A percentile compares a stretch with the other conserved stretches of the same genome.
phyloP scores from a whole-genome alignment of 371 early-diverging fungal genomes.

The Smittium culicis region DNA sequence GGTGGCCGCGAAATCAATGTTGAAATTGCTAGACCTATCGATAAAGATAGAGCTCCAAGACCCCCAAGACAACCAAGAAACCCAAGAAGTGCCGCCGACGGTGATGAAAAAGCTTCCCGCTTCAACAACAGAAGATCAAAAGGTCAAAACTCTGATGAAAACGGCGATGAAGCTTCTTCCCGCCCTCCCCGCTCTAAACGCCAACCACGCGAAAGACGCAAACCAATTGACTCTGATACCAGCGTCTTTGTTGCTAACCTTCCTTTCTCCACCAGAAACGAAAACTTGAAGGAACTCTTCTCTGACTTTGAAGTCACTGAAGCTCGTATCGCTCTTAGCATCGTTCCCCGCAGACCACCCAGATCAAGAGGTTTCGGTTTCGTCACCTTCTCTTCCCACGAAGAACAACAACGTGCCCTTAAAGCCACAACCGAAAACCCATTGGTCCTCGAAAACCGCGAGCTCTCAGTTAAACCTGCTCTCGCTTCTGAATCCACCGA shows the following conservation, averaged over 20 bases:
- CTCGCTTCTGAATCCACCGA: constrained; percentile 34
- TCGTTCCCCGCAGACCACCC: constrained; percentile 35
- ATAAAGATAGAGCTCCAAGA: constrained; percentile 7
- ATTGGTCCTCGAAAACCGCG: constrained; percentile 21
- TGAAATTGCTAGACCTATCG: constrained; percentile 63
- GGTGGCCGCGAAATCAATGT: constrained; percentile 75
- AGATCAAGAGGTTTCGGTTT: constrained; percentile 82
- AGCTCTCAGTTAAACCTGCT: constrained; percentile 57
- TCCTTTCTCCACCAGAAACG: constrained; percentile 69
- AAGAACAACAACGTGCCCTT: constrained; percentile 64
- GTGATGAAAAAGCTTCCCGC: constrained; percentile 22
- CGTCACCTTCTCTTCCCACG: constrained; percentile 60
- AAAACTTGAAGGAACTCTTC: constrained; percentile 58
- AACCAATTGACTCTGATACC: constrained; percentile 49
- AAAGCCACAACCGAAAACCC: constrained; percentile 26
- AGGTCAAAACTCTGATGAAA: constrained; percentile 6
- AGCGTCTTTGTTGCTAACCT: constrained; percentile 84
- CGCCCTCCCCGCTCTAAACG: constrained; percentile 12
- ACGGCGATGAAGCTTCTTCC: constrained; percentile 18
- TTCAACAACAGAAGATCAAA: constrained; percentile 7
- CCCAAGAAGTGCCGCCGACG: constrained; percentile 5
- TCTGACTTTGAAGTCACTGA: constrained; percentile 54
- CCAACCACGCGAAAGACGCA: constrained; percentile 28
- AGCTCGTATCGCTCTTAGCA: constrained; percentile 56
- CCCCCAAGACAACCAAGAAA: constrained; percentile 9